These are phyloP conservation scores for Pythium coloratum DNA, from an alignment of 352 stramenopile species.

Conservation along the genomic window DNA sequence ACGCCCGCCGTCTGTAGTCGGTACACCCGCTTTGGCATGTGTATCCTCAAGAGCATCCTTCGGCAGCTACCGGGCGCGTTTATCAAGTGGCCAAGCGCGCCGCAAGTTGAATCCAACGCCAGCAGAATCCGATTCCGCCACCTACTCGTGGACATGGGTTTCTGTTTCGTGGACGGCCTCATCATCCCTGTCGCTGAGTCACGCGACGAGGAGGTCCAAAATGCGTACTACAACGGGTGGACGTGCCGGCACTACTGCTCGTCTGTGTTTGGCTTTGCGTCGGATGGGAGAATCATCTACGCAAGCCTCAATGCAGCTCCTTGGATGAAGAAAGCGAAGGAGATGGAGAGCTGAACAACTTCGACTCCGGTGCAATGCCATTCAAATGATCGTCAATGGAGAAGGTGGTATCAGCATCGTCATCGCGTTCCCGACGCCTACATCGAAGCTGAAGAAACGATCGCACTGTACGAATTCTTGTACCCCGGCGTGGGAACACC, in stretches of 20 bases:
- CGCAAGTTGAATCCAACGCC: constrained; percentile 15
- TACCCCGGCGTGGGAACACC: too few species aligned
- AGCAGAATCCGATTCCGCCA: constrained; percentile 19
- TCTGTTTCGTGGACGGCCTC: constrained; percentile 26
- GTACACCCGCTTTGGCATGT: constrained; percentile 21
- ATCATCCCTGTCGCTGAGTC: constrained; percentile 21
- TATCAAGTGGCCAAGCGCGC: constrained; percentile 13
- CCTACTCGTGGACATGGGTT: neutral
- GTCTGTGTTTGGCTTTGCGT: constrained; percentile 23
- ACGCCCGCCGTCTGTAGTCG: constrained; percentile 22
- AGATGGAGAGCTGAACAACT: too few species aligned
- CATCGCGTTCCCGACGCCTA: too few species aligned
- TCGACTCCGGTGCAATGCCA: too few species aligned
- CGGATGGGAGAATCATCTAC: constrained; percentile 21
- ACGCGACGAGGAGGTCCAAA: constrained; percentile 20
- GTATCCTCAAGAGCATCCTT: constrained; percentile 14
- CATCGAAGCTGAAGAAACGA: too few species aligned
- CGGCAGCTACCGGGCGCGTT: neutral
- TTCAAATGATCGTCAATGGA: too few species aligned
- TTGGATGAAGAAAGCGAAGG: too few species aligned
- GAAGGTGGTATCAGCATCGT: too few species aligned
- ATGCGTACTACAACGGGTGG: constrained; percentile 29
- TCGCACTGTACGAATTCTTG: too few species aligned
- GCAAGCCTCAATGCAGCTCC: constrained; percentile 5
- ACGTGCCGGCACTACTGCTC: constrained; percentile 27